A percentile compares a stretch with the other conserved stretches of the same genome.
Evolutionary conservation across 768 basidiomycete species (phyloP).

Genomic region (Hericium rajendrae): DNA sequence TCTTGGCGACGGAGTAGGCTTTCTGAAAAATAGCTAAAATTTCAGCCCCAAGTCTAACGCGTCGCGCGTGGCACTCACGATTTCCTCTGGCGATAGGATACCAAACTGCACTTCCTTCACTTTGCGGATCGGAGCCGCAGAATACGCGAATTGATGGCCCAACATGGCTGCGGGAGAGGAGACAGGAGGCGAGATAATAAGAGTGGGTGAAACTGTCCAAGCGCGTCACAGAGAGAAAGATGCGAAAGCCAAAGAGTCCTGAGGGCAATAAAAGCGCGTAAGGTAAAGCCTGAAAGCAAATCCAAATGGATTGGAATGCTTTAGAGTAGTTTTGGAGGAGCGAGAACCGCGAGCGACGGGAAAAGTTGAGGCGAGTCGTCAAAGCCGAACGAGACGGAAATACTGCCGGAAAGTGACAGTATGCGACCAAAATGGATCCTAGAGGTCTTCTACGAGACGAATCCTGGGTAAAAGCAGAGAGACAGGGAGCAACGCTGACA

Average conservation of each 20-base stretch:
- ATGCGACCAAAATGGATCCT: neutral
- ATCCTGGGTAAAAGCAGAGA: neutral
- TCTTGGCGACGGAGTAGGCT: conserved; percentile 97
- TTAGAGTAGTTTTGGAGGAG: conserved; percentile 8
- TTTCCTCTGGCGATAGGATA: conserved; percentile 97
- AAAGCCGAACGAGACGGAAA: neutral
- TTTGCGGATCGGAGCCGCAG: conserved; percentile 89
- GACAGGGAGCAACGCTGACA: conserved; percentile 1
- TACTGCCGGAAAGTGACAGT: neutral
- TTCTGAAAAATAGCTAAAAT: conserved; percentile 45
- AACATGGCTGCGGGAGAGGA: conserved; percentile 40
- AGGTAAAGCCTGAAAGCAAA: conserved; percentile 2
- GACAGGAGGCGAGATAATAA: neutral
- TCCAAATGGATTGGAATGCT: conserved; percentile 1
- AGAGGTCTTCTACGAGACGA: conserved; percentile 4
- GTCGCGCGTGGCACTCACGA: conserved; percentile 47
- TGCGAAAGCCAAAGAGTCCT: neutral
- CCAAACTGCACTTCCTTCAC: conserved; percentile 98
- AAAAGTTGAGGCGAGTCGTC: neutral
- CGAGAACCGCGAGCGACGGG: neutral
- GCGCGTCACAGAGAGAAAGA: neutral
- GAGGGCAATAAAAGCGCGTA: neutral
- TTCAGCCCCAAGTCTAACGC: neutral
- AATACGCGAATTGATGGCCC: conserved; percentile 86
- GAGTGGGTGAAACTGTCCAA: neutral